These are phyloP conservation scores for Ballota nigra DNA, from an alignment of 257 asterid genomes.

Conservation along the genomic window DNA sequence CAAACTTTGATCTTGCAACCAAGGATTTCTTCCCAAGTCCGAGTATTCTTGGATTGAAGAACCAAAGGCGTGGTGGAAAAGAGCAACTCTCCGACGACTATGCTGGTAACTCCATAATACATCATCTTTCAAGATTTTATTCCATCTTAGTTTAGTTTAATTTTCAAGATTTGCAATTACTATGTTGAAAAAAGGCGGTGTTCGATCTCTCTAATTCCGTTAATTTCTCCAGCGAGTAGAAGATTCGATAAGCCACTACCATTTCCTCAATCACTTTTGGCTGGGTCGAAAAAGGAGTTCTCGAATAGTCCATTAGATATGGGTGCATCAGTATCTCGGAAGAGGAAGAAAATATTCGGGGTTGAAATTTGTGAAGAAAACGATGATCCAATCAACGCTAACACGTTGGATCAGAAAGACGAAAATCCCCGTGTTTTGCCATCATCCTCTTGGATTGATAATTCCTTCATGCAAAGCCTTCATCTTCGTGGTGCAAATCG, in stretches of 20 bases:
- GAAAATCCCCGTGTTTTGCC: constrained; percentile 6
- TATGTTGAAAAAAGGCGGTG: no score
- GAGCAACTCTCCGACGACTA: constrained; percentile 32
- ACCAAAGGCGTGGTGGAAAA: constrained; percentile 25
- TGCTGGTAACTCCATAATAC: constrained; percentile 38
- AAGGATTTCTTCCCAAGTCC: constrained; percentile 29
- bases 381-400: constrained; percentile 21
- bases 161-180: background rate
- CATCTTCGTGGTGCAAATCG: constrained; percentile 19
- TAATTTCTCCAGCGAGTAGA: constrained; percentile 36
- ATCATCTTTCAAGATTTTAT: constrained; percentile 10
- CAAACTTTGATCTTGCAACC: constrained; percentile 25
- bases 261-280: constrained; percentile 23
- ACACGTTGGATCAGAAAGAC: background rate
- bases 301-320: constrained; percentile 24
- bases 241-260: constrained; percentile 23
- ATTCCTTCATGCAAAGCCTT: constrained; percentile 27
- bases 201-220: background rate
- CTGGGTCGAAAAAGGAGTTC: constrained; percentile 29
- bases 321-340: constrained; percentile 33
- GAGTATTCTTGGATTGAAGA: constrained; percentile 23
- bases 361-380: constrained; percentile 55
- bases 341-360: constrained; percentile 58
- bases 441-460: constrained; percentile 29
- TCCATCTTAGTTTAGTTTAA: background rate